Evolutionary conservation across 1,139 yeast genomes (phyloP), one percentile per base, ranked within the genome.

Genomic region (Kodamaea sp.): DNA sequence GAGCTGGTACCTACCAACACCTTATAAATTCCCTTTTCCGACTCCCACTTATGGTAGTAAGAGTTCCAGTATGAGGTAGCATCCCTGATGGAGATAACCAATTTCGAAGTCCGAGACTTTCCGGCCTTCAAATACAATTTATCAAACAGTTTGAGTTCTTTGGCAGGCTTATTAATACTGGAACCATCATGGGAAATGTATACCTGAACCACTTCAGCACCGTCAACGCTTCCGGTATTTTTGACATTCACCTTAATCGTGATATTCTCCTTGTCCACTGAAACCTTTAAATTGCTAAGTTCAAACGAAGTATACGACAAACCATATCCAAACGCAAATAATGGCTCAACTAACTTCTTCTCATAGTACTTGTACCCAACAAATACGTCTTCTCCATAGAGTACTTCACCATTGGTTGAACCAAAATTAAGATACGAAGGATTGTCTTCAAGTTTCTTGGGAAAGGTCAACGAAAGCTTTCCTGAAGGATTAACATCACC

Each of bases 281-380:
- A 16, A 7, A 57, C 53, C 38, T 31, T 29, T 22, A 44, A 35
- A 24, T 47, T 48, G 5, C 26, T 19, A 13, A 48, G 24, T 12
- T 51, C 59, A 46, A 76, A 80, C 1, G 59, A 43, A 7, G 83
- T 70, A 55, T 78, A 80, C 2, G 83, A 76, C 35, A 80, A 64
- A 11, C 85, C 85, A 48, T 57, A 65, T 11, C 85, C 85, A 55
- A 80, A 80, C 31, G 83, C 79, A 62, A 71, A 78, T 26, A 73
- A 64, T 13, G 73, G 78, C 18, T 61, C 57, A 34, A 53, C 63
- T 41, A 68, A 65, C 22, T 65, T 41, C 51, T 70, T 72, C 50
- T 79, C 84, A 50, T 77, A 80, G 58, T 61, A 76, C 46, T 78
- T 65, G 59, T 80, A 78, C 15, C 85, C 85, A 39, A 79, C 73